Evolutionary conservation across 495 filamentous ascomycete species (phyloP).

Genomic region (Pseudevernia furfuracea): DNA sequence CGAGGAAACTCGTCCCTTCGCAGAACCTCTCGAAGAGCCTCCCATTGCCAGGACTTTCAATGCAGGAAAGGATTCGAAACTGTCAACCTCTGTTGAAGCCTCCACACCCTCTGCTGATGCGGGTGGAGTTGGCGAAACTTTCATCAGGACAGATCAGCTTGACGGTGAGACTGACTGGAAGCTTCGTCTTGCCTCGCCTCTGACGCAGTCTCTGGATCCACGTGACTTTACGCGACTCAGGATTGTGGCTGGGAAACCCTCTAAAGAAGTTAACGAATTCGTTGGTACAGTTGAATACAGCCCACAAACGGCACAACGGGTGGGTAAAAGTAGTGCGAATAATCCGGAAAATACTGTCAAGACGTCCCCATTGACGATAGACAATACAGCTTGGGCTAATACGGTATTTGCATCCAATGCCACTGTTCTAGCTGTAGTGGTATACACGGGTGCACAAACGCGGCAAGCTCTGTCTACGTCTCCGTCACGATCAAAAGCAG

Average conservation of each 20-base stretch:
- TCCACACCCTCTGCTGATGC: constrained; percentile 19
- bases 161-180: constrained; percentile 99
- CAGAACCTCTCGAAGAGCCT: constrained; percentile 9
- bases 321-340: constrained; percentile 25
- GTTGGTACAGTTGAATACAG: constrained; percentile 68
- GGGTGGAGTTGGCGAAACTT: constrained; percentile 67
- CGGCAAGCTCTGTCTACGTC: constrained; percentile 91
- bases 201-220: constrained; percentile 66
- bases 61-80: neutral
- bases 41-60: neutral
- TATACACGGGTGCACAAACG: constrained; percentile 94
- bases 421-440: constrained; percentile 74
- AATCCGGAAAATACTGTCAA: constrained; percentile 21
- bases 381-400: constrained; percentile 98
- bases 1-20: constrained; percentile 10
- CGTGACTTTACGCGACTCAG: constrained; percentile 64
- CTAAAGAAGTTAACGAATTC: constrained; percentile 90
- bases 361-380: constrained; percentile 74
- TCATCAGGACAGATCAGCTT: constrained; percentile 94
- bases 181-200: constrained; percentile 71
- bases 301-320: constrained; percentile 30
- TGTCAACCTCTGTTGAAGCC: constrained; percentile 7
- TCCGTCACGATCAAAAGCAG: constrained; percentile 82
- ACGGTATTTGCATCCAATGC: constrained; percentile 92
- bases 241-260: constrained; percentile 78